Percentiles rank a stretch among this genome's conserved stretches.
These are phyloP conservation scores for Pilatotrama ljubarskyi DNA, from an alignment of 768 basidiomycete genomes.

Conservation along the genomic window DNA sequence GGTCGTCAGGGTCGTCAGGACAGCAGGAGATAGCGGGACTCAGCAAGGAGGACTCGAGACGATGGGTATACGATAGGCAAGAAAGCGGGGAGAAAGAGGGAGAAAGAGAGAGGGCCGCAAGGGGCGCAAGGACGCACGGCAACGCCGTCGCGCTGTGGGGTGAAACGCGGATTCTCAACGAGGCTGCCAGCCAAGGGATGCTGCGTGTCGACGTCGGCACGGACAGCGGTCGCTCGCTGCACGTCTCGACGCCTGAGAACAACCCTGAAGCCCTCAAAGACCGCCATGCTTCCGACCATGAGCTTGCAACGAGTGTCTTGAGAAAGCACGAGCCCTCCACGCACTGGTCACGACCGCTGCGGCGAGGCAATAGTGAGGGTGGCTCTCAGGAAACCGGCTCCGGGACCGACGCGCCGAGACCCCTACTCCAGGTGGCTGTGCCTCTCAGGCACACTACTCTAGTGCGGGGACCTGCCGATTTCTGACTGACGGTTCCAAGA, in stretches of 20 bases:
- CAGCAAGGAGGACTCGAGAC: neutral
- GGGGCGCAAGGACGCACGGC: neutral
- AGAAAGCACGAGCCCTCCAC: constrained; percentile 13
- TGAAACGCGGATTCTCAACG: constrained; percentile 16
- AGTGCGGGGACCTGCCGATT: too few species aligned
- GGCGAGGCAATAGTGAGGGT: neutral
- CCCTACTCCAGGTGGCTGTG: constrained; percentile 9
- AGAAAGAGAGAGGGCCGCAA: neutral
- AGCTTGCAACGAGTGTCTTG: constrained; percentile 8
- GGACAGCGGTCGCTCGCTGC: neutral
- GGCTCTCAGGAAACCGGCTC: neutral
- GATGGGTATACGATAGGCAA: constrained; percentile 6
- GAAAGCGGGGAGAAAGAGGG: neutral
- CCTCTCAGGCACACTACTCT: neutral
- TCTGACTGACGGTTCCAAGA: too few species aligned
- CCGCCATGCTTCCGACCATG: constrained; percentile 1
- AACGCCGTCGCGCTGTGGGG: neutral
- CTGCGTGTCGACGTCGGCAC: neutral
- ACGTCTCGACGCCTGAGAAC: neutral
- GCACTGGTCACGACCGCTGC: neutral
- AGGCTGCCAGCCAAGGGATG: neutral
- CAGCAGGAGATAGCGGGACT: neutral
- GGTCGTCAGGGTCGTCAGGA: constrained; percentile 17
- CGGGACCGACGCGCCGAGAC: neutral
- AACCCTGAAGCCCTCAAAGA: constrained; percentile 4